Base-by-base conservation (phyloP, 108 stramenopile genomes). In the Craspedostauros australis region DNA sequence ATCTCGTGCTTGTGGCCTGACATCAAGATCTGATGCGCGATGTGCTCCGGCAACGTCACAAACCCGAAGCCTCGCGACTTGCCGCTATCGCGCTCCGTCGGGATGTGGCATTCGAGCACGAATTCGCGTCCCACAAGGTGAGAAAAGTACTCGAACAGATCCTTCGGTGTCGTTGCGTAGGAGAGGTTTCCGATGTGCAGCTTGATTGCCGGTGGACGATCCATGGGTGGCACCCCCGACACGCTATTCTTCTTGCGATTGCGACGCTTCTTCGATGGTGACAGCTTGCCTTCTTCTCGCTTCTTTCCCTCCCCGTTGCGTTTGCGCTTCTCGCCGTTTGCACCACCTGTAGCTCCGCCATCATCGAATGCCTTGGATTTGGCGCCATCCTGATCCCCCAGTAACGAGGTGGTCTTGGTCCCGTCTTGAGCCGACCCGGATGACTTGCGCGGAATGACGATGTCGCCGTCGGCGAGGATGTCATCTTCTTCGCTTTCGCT, bases 51-150 rank as follows among this genome's bases (percentile, higher is more conserved):
- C 56, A 91, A 64, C 7, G 90, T 88, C 14, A 91, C 86, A 64
- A 91, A 91, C 0, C 90, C 90, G 65, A 91, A 91, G 4, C 90
- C 90, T 7, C 90, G 66, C 5, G 90, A 91, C 41, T 79, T 75
- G 6, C 80, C 80, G 11, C 77, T 80, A 15, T 87, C 77, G 18
- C 86, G 73, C 54, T 91, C 90, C 1, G 83, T 82, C 7, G 90
- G 90, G 45, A 91, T 91, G 42, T 91, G 90, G 53, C 84, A 88
- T 44, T 91, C 90, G 11, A 91, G 64, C 7, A 91, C 67, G 76
- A 75, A 83, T 31, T 80, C 84, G 42, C 80, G 57, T 2, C 90
- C 90, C 51, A 80, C 84, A 51, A 75, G 46, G 15, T 42, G 46
- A 16, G 80, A 71, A 55, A 91, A 91, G 59, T 73, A 86, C 21